Percentiles rank a stretch among this genome's conserved stretches.
phyloP scores from a whole-genome alignment of 805 yeast genomes.

The Schwanniomyces yamadae region DNA sequence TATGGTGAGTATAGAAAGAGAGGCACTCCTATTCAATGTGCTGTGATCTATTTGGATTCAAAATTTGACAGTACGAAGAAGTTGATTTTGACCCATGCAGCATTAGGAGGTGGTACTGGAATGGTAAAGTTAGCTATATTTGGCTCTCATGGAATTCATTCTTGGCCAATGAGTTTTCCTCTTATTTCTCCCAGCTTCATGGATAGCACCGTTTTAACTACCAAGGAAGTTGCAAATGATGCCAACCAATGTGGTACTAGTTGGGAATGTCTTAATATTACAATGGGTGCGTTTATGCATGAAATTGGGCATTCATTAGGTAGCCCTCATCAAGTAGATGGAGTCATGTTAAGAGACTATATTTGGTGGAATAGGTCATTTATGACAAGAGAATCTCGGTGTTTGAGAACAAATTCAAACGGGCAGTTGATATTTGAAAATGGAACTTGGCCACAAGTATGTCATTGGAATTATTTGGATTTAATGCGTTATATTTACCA shows the following conservation, averaged over 20 bases:
- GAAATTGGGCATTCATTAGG: constrained; percentile 92
- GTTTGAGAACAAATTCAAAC: constrained; percentile 49
- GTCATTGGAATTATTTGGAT: constrained; percentile 87
- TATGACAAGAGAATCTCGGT: constrained; percentile 62
- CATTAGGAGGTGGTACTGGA: constrained; percentile 84
- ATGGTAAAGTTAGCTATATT: constrained; percentile 79
- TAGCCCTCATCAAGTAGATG: constrained; percentile 87
- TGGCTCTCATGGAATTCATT: constrained; percentile 88
- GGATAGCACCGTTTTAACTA: constrained; percentile 66
- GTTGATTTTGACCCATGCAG: constrained; percentile 83
- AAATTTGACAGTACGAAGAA: constrained; percentile 68
- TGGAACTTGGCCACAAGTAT: constrained; percentile 54
- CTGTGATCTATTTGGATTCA: constrained; percentile 80
- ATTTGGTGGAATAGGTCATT: constrained; percentile 78
- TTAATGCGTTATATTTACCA: constrained; percentile 75
- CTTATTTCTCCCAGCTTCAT: constrained; percentile 64
- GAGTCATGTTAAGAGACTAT: constrained; percentile 90
- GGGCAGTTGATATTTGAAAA: constrained; percentile 44
- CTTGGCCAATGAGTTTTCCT: constrained; percentile 89
- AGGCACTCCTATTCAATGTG: constrained; percentile 66
- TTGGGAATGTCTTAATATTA: constrained; percentile 87
- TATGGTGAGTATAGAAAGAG: constrained; percentile 44
- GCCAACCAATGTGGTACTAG: constrained; percentile 76
- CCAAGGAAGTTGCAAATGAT: constrained; percentile 85
- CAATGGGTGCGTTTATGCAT: constrained; percentile 92